Base-by-base conservation (phyloP, 192 early-diverging fungal genomes). In the Rhizoclosmatium sp. region DNA sequence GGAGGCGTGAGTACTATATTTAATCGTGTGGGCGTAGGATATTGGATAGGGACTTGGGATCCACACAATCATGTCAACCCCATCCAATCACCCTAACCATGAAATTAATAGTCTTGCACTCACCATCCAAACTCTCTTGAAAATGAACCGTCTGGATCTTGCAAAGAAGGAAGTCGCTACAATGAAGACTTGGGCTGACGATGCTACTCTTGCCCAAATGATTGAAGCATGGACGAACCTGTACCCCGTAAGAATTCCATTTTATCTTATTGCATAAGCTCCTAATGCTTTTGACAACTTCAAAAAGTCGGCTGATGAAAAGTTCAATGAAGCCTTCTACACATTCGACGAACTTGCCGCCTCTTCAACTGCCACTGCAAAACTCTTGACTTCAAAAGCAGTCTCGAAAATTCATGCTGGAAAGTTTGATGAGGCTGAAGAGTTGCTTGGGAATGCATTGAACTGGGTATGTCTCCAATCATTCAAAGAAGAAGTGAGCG, bases 331-430 rank as follows among this genome's bases (percentile, higher is more conserved):
- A 81, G 92, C 96, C 0, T 93, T 91, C 71, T 98, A 97, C 86
- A 94, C 96, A 44, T 98, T 95, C 74, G 95, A 98, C 78, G 98
- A 98, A 81, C 90, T 99, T 62, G 94, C 93, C 4, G 91, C 94
- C 0, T 87, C 91, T 42, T 89, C 92, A 47, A 81, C 87, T 2
- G 85, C 88, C 45, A 96, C 94, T 0, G 84, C 92, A 31, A 91
- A 93, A 74, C 85, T 98, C 31, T 80, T 97, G 14, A 91, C 89
- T 21, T 89, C 94, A 0, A 91, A 93, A 82, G 98, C 98, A 1
- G 92, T 95, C 4, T 89, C 88, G 72, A 91, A 94, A 51, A 88
- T 99, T 82, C 91, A 94, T 23, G 75, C 93, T 68, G 93, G 90
- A 1, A 88, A 92, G 78, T 93, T 93, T 80, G 89, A 89, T 1